Evolutionary conservation across 768 basidiomycete species (phyloP).

Genomic region (Erythrobasidium yunnanense): DNA sequence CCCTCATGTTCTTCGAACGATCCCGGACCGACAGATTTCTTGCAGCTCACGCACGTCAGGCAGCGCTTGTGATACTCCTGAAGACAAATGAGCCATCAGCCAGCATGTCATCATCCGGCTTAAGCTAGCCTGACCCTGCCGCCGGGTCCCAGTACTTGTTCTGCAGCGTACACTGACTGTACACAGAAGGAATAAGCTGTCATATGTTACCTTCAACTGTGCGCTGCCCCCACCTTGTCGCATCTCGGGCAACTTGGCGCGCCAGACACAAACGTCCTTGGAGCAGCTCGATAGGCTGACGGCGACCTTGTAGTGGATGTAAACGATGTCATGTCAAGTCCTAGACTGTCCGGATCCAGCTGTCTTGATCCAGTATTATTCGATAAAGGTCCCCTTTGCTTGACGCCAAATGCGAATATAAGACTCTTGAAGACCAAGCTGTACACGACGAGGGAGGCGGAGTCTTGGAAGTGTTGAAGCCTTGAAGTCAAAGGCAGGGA

Average conservation of each 20-base stretch:
- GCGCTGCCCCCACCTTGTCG: conserved; percentile 44
- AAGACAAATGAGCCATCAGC: background rate
- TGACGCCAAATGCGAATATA: no score
- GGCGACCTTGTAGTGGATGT: conserved; percentile 2
- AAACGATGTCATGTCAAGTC: background rate
- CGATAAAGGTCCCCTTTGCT: background rate
- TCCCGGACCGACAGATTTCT: conserved; percentile 65
- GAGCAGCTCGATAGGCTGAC: conserved; percentile 16
- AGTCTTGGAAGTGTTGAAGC: background rate
- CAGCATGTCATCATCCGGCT: background rate
- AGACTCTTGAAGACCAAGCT: background rate
- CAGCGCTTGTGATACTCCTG: conserved; percentile 52
- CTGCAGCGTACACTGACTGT: conserved; percentile 65
- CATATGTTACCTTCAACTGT: background rate
- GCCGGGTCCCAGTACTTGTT: conserved; percentile 81
- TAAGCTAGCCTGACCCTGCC: conserved; percentile 55
- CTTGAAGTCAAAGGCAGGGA: background rate
- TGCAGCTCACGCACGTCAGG: conserved; percentile 63
- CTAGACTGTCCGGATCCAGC: background rate
- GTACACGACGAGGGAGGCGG: background rate
- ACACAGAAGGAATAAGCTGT: background rate
- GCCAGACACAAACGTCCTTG: conserved; percentile 40
- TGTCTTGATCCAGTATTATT: background rate
- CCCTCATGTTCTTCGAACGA: conserved; percentile 72
- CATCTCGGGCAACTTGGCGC: conserved; percentile 65